Conservation (phyloP, 768 basidiomycete species). For the Daedaleopsis sinensis region DNA sequence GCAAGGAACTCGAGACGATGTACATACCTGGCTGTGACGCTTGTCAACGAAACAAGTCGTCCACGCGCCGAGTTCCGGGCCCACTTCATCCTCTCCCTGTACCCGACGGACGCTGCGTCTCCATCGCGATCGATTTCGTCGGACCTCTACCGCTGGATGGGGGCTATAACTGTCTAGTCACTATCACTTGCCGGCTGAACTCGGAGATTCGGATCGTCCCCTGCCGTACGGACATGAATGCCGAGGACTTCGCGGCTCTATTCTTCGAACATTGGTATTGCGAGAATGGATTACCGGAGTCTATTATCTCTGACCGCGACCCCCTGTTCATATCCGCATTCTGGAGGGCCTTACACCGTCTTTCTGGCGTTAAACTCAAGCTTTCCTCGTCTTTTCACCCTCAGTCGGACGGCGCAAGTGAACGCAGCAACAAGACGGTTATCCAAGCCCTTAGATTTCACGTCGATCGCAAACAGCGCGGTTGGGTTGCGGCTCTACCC, state of each 20-base stretch:
- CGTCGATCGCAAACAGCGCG: constrained; percentile 25
- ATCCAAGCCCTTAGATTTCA: constrained; percentile 26
- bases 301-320: too few relatives aligned
- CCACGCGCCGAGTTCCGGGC: constrained; percentile 16
- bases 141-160: constrained; percentile 32
- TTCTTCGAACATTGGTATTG: constrained; percentile 36
- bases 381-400: constrained; percentile 41
- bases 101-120: constrained; percentile 22
- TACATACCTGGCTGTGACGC: too few relatives aligned
- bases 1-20: constrained; percentile 30
- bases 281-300: constrained; percentile 28
- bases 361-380: constrained; percentile 32
- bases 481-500: constrained; percentile 21
- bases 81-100: constrained; percentile 30
- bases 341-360: constrained; percentile 33
- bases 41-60: neutral
- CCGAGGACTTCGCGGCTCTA: constrained; percentile 22
- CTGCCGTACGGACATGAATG: constrained; percentile 12
- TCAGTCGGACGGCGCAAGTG: constrained; percentile 39
- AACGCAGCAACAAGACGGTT: constrained; percentile 33
- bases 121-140: constrained; percentile 35
- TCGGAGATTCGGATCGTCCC: constrained; percentile 20
- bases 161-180: constrained; percentile 29
- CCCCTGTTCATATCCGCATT: constrained; percentile 36
- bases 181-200: constrained; percentile 26